Percentiles rank a stretch among this genome's conserved stretches.
Conservation (phyloP, 176 grass and related monocot species). For the Saccharum officinarum region DNA sequence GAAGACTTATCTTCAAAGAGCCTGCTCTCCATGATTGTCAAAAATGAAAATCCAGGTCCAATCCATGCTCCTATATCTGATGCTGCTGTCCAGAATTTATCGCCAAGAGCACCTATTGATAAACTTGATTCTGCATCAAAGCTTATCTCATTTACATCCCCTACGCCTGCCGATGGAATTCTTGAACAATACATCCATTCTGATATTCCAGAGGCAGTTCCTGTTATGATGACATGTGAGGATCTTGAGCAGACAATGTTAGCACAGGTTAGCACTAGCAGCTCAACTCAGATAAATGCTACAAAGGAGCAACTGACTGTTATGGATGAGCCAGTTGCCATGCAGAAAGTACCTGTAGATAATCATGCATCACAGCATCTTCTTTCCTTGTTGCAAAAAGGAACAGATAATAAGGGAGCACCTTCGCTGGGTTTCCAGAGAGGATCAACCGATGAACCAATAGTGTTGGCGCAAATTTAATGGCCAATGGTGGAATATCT, state of each 20-base stretch:
- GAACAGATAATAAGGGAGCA: conserved; percentile 46
- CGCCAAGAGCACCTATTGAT: conserved; percentile 29
- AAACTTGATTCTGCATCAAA: conserved; percentile 42
- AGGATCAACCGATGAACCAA: conserved; percentile 39
- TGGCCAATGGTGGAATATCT: conserved; percentile 33
- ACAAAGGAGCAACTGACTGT: conserved; percentile 34
- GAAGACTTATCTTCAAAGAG: conserved; percentile 70
- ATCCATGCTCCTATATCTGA: conserved; percentile 35
- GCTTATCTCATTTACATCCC: conserved; percentile 29
- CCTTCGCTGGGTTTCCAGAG: conserved; percentile 39
- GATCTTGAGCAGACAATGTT: conserved; percentile 95
- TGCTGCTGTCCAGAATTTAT: conserved; percentile 41
- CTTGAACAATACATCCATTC: conserved; percentile 37
- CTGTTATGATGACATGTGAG: conserved; percentile 85
- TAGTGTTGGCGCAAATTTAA: conserved; percentile 32
- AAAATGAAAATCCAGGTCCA: conserved; percentile 56
- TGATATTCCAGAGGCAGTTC: conserved; percentile 49
- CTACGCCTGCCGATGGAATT: conserved; percentile 36
- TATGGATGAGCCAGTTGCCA: conserved; percentile 28
- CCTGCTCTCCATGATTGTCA: conserved; percentile 76
- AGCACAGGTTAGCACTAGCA: conserved; percentile 43
- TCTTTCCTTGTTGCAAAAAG: conserved; percentile 81
- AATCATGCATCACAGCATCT: conserved; percentile 86
- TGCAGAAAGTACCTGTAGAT: conserved; percentile 54
- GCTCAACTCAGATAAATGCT: conserved; percentile 35